Evolutionary conservation across 2,329 filamentous ascomycete species (phyloP).

Genomic region (Ceratocystiopsis minuta): DNA sequence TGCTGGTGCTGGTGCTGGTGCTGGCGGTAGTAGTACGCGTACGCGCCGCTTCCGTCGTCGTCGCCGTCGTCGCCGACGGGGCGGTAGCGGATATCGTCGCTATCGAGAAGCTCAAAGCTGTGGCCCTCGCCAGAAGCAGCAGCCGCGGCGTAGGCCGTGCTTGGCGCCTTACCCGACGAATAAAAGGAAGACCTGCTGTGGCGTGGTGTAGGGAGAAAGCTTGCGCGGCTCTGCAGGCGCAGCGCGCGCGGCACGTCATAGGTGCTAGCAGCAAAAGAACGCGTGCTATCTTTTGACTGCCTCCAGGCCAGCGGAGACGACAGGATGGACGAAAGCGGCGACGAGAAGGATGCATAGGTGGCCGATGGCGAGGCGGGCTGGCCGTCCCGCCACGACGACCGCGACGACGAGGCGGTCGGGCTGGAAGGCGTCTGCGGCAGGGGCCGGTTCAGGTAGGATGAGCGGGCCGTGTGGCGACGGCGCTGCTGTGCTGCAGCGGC

Average conservation of each 20-base stretch:
- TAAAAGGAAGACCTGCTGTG: background rate
- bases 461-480: too few species aligned
- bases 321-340: background rate
- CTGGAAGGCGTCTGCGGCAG: conserved; percentile 3
- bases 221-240: conserved; percentile 2
- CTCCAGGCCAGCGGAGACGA: background rate
- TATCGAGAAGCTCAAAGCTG: background rate
- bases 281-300: too few species aligned
- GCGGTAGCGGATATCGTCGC: background rate
- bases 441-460: conserved; percentile 2
- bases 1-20: too few species aligned
- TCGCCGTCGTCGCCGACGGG: background rate
- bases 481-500: too few species aligned
- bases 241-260: conserved; percentile 2
- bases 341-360: background rate
- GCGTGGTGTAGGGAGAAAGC: background rate
- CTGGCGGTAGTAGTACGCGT: too few species aligned
- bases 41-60: background rate
- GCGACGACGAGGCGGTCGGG: too few species aligned
- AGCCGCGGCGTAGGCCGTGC: too few species aligned
- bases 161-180: too few species aligned
- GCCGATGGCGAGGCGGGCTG: too few species aligned
- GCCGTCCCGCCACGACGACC: too few species aligned
- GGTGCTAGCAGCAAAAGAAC: background rate
- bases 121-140: too few species aligned